Conservation (phyloP, 257 asterid genomes). For the Capsicum rhomboideum region DNA sequence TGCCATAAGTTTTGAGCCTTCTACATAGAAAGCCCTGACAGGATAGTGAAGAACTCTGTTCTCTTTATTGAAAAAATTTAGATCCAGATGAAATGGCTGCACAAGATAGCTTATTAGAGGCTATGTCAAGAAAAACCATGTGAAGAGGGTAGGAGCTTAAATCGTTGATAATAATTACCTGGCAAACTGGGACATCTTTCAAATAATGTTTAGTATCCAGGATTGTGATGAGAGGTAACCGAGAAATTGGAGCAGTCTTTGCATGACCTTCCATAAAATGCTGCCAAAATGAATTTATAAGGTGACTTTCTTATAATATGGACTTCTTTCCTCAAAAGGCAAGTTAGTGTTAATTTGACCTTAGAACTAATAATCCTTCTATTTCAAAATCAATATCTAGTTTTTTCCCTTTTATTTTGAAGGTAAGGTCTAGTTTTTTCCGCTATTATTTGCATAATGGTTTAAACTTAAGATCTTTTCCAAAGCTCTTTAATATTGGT, state of each 20-base stretch:
- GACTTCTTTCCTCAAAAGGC: background rate
- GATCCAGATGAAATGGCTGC: conserved; percentile 94
- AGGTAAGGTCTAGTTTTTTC: too few species aligned
- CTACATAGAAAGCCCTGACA: conserved; percentile 84
- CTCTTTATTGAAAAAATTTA: conserved; percentile 85
- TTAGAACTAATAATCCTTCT: background rate
- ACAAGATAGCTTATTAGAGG: conserved; percentile 24
- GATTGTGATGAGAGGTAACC: conserved; percentile 80
- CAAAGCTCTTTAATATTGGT: background rate
- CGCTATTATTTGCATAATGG: background rate
- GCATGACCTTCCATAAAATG: conserved; percentile 99
- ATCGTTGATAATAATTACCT: conserved; percentile 35
- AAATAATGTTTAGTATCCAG: conserved; percentile 64
- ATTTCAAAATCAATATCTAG: background rate
- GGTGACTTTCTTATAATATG: background rate
- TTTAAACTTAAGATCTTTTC: background rate
- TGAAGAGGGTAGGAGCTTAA: background rate
- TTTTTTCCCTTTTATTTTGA: background rate
- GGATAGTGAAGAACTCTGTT: conserved; percentile 95
- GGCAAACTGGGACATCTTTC: conserved; percentile 81
- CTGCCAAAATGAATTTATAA: conserved; percentile 28
- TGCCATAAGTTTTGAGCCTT: conserved; percentile 91
- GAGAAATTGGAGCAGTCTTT: conserved; percentile 91
- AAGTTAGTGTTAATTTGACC: background rate
- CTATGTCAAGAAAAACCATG: conserved; percentile 7